Base-by-base conservation (phyloP, 768 basidiomycete species). In the Mrakia gelida region DNA sequence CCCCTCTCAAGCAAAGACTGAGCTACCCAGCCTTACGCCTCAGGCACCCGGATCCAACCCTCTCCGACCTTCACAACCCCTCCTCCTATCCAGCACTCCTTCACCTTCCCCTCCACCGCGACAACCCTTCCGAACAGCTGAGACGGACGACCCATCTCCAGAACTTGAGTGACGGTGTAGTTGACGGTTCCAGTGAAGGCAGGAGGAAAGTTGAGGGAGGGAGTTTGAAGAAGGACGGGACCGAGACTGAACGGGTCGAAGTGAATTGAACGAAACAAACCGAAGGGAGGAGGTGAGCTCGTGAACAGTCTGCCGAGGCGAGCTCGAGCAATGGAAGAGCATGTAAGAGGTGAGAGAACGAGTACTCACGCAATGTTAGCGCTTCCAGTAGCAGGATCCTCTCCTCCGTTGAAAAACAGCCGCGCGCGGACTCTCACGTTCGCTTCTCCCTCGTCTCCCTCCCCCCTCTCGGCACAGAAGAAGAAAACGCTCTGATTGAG, bases 341-440 rank as follows among this genome's bases (percentile, higher is more conserved):
- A n/a, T n/a, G n/a, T n/a, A n/a, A 11, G 41, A 28, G 16, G 34
- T 21, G 63, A 11, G 30, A 65, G 63, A 28, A 3, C 3, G 63
- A 63, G 41, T 28, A 59, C 67, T 34, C 26, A 70, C 67, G 67
- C 67, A 26, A 70, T 70, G 41, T 70, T 70, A 0, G 67, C 67
- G 7, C 34, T 41, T 18, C 67, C 67, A 6, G 67, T 70, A 34
- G 67, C 67, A 21, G 67, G 67, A 41, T 70, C 67, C 67, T 70
- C 67, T 13, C 38, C 67, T 45, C 23, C 32, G 41, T 0, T 45
- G 18, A 4, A 70, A 9, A 70, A 6, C 67, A 70, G 11, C 41
- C 67, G 38, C 1, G 0, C 67, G 23, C 45, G 67, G 5, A 70
- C 67, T 7, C 67, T 34, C 26, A 70, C 67, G 67, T 70, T 38